Evolutionary conservation across 176 grass and related monocot species (phyloP).

Genomic region (Puccinellia tenuiflora): DNA sequence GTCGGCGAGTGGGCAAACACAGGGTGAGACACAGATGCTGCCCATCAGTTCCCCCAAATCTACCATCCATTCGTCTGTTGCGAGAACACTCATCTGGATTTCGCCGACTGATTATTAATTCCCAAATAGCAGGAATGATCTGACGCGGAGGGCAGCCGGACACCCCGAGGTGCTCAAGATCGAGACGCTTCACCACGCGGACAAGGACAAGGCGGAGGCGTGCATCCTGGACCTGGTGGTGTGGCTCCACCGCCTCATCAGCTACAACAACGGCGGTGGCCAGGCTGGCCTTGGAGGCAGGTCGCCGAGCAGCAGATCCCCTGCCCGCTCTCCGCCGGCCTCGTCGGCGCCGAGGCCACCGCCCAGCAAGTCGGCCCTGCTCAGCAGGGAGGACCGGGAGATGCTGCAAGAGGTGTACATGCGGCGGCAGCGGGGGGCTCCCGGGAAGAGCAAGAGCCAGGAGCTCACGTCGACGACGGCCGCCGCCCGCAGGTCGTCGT

Average conservation of each 20-base stretch:
- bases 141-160: slow-evolving; percentile 7
- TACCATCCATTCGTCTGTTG: not conserved
- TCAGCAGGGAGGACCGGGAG: slow-evolving; percentile 44
- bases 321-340: slow-evolving; percentile 23
- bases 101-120: not conserved
- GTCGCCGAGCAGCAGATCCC: slow-evolving; percentile 46
- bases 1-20: slow-evolving; percentile 59
- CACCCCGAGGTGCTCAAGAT: slow-evolving; percentile 47
- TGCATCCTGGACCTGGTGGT: slow-evolving; percentile 71
- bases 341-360: not conserved
- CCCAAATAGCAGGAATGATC: slow-evolving; percentile 37
- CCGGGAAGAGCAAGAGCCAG: slow-evolving; percentile 52
- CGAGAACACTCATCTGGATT: not conserved
- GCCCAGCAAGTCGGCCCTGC: not conserved
- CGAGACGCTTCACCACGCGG: slow-evolving; percentile 74
- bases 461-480: slow-evolving; percentile 13
- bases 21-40: slow-evolving; percentile 23
- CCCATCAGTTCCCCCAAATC: not conserved
- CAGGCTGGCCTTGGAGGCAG: not conserved
- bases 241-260: slow-evolving; percentile 74
- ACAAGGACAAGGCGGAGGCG: slow-evolving; percentile 50
- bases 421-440: not conserved
- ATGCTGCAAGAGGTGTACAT: slow-evolving; percentile 35
- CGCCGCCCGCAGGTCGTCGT: not conserved
- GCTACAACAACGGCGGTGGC: slow-evolving; percentile 28